Percentiles rank a stretch among this genome's conserved stretches.
phyloP scores from a whole-genome alignment of 495 filamentous ascomycete genomes.

The Aspergillus sclerotioniger region DNA sequence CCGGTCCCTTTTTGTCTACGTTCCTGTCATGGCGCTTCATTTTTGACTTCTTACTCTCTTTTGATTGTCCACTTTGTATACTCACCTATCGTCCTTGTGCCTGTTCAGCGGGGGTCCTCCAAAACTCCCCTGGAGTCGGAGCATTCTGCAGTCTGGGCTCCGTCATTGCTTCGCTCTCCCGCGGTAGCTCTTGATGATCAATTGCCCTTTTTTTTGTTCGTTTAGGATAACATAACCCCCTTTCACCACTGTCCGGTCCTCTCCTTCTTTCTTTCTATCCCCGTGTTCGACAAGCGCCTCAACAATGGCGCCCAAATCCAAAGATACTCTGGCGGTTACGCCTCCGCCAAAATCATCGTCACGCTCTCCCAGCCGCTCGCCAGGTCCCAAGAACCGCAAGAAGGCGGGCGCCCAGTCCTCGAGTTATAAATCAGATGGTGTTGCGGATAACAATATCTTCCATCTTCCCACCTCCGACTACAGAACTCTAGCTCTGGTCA shows the following conservation, averaged over 20 bases:
- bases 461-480: slow-evolving; percentile 76
- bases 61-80: slow-evolving; percentile 35
- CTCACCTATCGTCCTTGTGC: slow-evolving; percentile 11
- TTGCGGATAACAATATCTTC: slow-evolving; percentile 53
- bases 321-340: slow-evolving; percentile 39
- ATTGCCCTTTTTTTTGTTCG: slow-evolving; percentile 1
- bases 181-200: slow-evolving; percentile 9
- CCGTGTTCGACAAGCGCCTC: neutral
- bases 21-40: slow-evolving; percentile 39
- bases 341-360: slow-evolving; percentile 33
- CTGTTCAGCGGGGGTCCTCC: slow-evolving; percentile 22
- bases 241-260: neutral
- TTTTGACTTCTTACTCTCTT: slow-evolving; percentile 33
- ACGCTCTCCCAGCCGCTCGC: slow-evolving; percentile 43
- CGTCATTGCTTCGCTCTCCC: slow-evolving; percentile 5
- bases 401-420: slow-evolving; percentile 19
- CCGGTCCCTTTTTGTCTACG: slow-evolving; percentile 19
- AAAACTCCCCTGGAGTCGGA: slow-evolving; percentile 23
- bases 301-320: slow-evolving; percentile 38
- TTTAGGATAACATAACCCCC: neutral
- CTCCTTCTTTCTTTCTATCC: slow-evolving; percentile 5
- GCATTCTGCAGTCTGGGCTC: slow-evolving; percentile 6
- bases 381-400: slow-evolving; percentile 43
- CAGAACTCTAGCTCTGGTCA: slow-evolving; percentile 67
- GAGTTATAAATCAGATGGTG: slow-evolving; percentile 53